Conservation (phyloP, 768 basidiomycete species). For the Tulasnella sp. region DNA sequence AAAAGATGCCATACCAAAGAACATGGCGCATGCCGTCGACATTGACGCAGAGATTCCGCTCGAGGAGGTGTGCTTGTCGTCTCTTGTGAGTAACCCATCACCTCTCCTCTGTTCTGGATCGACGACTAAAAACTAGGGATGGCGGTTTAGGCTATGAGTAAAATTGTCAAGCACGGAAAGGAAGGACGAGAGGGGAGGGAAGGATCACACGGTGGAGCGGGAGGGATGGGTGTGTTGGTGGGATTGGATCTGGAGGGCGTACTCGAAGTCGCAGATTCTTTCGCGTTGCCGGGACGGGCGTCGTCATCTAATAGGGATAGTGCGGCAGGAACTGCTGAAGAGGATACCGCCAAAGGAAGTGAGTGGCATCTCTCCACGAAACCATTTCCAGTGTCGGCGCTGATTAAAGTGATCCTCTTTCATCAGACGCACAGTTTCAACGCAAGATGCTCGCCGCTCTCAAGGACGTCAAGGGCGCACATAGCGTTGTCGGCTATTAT, state of each 20-base stretch:
- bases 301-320: not conserved
- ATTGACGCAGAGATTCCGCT: slow-evolving; percentile 84
- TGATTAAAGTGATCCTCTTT: not conserved
- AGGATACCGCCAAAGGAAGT: not conserved
- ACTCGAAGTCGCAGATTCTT: slow-evolving; percentile 85
- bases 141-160: slow-evolving; percentile 63
- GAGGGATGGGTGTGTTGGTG: slow-evolving; percentile 73
- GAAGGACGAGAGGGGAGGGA: slow-evolving; percentile 37
- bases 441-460: slow-evolving; percentile 74
- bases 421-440: slow-evolving; percentile 54
- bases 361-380: not conserved
- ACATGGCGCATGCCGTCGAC: slow-evolving; percentile 88
- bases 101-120: slow-evolving; percentile 6
- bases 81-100: slow-evolving; percentile 47
- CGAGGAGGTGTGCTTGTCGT: slow-evolving; percentile 72
- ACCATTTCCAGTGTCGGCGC: too few relatives aligned
- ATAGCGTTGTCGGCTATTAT: slow-evolving; percentile 90
- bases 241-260: slow-evolving; percentile 88
- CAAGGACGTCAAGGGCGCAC: slow-evolving; percentile 84
- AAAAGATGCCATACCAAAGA: slow-evolving; percentile 81
- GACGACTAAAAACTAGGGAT: not conserved
- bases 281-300: slow-evolving; percentile 55
- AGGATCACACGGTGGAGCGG: slow-evolving; percentile 42
- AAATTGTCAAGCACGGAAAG: slow-evolving; percentile 80
- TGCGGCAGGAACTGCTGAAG: not conserved